Conservation (phyloP, 106 monocot species). For the Vanilla planifolia region DNA sequence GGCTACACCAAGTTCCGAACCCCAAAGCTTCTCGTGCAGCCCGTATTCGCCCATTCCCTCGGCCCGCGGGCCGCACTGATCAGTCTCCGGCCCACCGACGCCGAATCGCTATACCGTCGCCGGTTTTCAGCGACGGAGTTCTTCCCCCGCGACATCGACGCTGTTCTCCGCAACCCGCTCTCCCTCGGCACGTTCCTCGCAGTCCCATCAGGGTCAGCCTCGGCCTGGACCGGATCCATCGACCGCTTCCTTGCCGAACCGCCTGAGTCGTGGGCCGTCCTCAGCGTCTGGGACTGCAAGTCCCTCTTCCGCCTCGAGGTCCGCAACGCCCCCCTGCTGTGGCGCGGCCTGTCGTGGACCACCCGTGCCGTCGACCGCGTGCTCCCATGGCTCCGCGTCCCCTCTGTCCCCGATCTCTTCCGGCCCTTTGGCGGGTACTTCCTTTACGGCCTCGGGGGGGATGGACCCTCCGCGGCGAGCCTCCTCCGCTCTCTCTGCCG, state of each 20-base stretch:
- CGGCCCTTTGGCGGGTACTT: conserved; percentile 27
- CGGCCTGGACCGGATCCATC: not conserved
- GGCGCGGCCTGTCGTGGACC: conserved; percentile 11
- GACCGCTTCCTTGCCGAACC: conserved; percentile 12
- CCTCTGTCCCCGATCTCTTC: conserved; percentile 19
- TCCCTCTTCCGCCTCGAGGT: conserved; percentile 22
- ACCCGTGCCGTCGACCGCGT: conserved; percentile 15
- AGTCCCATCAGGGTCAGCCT: not conserved
- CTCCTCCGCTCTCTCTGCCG: conserved; percentile 30
- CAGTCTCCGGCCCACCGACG: conserved; percentile 9
- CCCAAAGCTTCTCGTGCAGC: conserved; percentile 61
- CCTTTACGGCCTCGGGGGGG: conserved; percentile 13
- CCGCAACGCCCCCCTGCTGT: conserved; percentile 7
- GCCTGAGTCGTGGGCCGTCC: conserved; percentile 24
- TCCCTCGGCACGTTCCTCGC: conserved; percentile 34
- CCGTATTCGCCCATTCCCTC: conserved; percentile 42
- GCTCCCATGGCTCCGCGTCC: conserved; percentile 21
- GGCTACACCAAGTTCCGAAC: conserved; percentile 79
- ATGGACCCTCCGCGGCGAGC: conserved; percentile 19
- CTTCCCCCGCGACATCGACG: conserved; percentile 27
- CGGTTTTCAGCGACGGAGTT: conserved; percentile 19
- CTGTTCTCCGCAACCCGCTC: conserved; percentile 24
- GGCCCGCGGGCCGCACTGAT: not conserved
- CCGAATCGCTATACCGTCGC: conserved; percentile 17
- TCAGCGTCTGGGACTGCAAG: conserved; percentile 24